These are phyloP conservation scores for Mycena latifolia DNA, from an alignment of 768 basidiomycete species.

Conservation along the genomic window DNA sequence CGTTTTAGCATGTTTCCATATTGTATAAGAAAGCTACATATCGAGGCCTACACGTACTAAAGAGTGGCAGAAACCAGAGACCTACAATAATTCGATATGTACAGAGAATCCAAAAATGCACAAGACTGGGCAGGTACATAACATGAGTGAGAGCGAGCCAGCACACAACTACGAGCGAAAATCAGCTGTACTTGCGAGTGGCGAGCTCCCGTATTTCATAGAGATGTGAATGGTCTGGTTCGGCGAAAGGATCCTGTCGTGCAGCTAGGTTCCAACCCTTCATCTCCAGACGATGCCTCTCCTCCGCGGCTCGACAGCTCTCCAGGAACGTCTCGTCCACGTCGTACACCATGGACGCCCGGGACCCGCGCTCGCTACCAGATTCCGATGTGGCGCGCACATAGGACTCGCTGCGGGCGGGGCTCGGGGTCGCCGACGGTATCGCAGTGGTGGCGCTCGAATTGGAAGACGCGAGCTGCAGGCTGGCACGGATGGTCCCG, in stretches of 20 bases:
- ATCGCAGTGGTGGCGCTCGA: constrained; percentile 47
- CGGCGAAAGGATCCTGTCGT: constrained; percentile 51
- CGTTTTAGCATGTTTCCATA: constrained; percentile 40
- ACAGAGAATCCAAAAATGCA: constrained; percentile 34
- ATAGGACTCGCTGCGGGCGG: constrained; percentile 64
- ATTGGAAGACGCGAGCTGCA: constrained; percentile 49
- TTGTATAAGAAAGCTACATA: constrained; percentile 46
- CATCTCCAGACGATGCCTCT: constrained; percentile 87
- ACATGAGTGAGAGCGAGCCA: constrained; percentile 25
- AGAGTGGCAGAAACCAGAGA: constrained; percentile 21
- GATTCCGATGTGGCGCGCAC: constrained; percentile 79
- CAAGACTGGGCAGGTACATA: constrained; percentile 8
- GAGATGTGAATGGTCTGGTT: constrained; percentile 73
- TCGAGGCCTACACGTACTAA: constrained; percentile 41
- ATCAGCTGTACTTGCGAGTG: constrained; percentile 80
- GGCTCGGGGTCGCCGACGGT: constrained; percentile 64
- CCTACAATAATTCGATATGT: constrained; percentile 31
- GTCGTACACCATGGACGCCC: constrained; percentile 83
- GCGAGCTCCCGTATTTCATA: constrained; percentile 89
- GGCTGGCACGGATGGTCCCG: constrained; percentile 81
- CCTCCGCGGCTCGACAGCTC: constrained; percentile 81
- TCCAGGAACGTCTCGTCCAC: constrained; percentile 82
- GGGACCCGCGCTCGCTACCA: constrained; percentile 83
- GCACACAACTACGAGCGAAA: constrained; percentile 28
- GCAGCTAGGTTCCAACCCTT: constrained; percentile 76